Percentiles rank a stretch among this genome's conserved stretches.
Conservation (phyloP, 2,329 filamentous ascomycete genomes). For the Lasiodiplodia gonubiensis region DNA sequence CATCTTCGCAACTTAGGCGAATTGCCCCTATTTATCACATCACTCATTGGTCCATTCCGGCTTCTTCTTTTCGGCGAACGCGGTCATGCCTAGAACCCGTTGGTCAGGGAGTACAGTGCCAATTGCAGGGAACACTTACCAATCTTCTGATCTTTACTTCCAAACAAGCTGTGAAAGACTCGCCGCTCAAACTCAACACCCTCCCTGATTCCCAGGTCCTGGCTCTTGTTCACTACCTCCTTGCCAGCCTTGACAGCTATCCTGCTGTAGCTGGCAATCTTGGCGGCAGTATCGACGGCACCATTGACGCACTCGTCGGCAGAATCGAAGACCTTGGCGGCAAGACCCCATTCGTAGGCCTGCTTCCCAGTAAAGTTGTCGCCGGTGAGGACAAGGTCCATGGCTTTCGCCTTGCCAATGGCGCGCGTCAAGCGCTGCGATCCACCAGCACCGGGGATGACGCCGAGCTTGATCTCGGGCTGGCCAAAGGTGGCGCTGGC, state of each 20-base stretch:
- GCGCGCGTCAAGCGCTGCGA: constrained; percentile 84
- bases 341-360: constrained; percentile 89
- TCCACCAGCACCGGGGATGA: constrained; percentile 89
- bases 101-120: not conserved
- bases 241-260: constrained; percentile 91
- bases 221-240: constrained; percentile 99
- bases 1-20: too few species aligned
- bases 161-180: constrained; percentile 92
- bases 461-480: constrained; percentile 94
- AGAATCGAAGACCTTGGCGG: constrained; percentile 78
- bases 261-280: constrained; percentile 82
- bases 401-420: constrained; percentile 53
- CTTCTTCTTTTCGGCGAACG: constrained; percentile 95
- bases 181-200: constrained; percentile 94
- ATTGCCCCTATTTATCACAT: not conserved
- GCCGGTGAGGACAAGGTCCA: constrained; percentile 55
- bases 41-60: constrained; percentile 86
- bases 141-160: constrained; percentile 95
- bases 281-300: constrained; percentile 82
- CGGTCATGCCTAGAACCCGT: constrained; percentile 68
- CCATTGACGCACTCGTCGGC: constrained; percentile 83
- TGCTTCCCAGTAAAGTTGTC: constrained; percentile 80
- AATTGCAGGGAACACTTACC: constrained; percentile 55
- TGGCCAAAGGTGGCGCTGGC: constrained; percentile 89
- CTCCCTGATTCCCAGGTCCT: constrained; percentile 84